These are phyloP conservation scores for Cordyceps fumosorosea DNA, from an alignment of 2,329 filamentous ascomycete species.

Conservation along the genomic window DNA sequence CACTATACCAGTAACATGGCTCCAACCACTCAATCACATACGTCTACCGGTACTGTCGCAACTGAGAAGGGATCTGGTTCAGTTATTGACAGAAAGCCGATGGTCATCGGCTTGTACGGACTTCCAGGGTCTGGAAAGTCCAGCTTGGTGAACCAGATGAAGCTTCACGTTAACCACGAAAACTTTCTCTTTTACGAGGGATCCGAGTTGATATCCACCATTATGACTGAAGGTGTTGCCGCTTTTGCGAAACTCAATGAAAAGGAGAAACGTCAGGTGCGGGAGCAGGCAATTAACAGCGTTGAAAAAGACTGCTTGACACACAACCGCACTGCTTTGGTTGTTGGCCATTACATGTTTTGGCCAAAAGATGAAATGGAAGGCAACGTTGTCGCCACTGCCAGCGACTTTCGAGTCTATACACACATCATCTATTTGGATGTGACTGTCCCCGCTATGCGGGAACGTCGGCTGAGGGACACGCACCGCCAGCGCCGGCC, in stretches of 20 bases:
- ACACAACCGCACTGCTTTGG: constrained; percentile 34
- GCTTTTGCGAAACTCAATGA: constrained; percentile 37
- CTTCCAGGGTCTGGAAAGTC: constrained; percentile 49
- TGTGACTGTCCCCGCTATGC: constrained; percentile 29
- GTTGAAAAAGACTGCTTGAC: constrained; percentile 33
- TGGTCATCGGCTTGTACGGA: constrained; percentile 48
- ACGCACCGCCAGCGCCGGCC: constrained; percentile 26
- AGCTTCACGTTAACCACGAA: constrained; percentile 24
- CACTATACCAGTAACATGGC: background rate
- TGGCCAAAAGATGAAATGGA: constrained; percentile 34
- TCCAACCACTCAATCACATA: background rate
- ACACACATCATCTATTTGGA: constrained; percentile 55
- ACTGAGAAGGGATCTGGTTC: background rate
- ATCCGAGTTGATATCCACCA: constrained; percentile 36
- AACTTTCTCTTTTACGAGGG: constrained; percentile 46
- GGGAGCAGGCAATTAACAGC: constrained; percentile 37
- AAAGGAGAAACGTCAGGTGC: constrained; percentile 30
- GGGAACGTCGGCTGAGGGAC: constrained; percentile 32
- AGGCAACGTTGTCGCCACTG: constrained; percentile 33
- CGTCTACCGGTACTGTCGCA: background rate
- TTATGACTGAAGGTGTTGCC: constrained; percentile 40
- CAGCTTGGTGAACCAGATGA: constrained; percentile 35
- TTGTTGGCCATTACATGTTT: constrained; percentile 51
- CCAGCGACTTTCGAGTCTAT: constrained; percentile 38
- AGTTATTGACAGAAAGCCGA: constrained; percentile 23